Evolutionary conservation across 2,329 filamentous ascomycete species (phyloP), one percentile per base, ranked within the genome.

Genomic region (Diaporthe aspalathi): DNA sequence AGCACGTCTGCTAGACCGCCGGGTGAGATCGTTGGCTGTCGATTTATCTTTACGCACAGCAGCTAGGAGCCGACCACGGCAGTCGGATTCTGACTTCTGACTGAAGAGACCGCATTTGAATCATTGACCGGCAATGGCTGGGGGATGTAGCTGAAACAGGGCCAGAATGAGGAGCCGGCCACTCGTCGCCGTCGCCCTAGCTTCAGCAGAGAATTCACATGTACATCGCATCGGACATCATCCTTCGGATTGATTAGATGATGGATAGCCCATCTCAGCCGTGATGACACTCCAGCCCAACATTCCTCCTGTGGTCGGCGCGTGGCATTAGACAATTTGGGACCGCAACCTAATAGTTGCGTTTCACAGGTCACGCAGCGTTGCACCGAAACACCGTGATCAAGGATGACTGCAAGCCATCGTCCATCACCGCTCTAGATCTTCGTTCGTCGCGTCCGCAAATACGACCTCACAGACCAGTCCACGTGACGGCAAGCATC

Each of bases 401-500:
- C 60, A 49, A 27, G 60, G 60, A 63, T 63, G 60, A 63, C 60
- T 60, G 53, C 43, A 60, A 68, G 53, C 67, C 52, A 57, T 68
- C 43, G 29, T 43, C 53, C 66, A 68, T 68, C 66, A 68, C 66
- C 66, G 29, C 54, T 57, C n/a, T 27, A 49, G 53, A 68, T 68
- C 53, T 40, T 68, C 66, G 53, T 57, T 50, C 40, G 49, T 68
- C 40, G 66, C 53, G 49, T 68, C 66, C 53, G 27, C 29, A 60
- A 45, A 50, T 29, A 22, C 29, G 56, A 68, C 53, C 67, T 57
- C 54, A 68, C 67, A 68, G 47, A 49, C 43, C 22, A 20, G 40
- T 11, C 67, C 67, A 68, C 67, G 67, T 68, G 67, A 68, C 67
- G 67, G 63, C 49, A 53, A 67, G 53, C 53, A 68, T 49, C 60